Evolutionary conservation across 768 basidiomycete species (phyloP).

Genomic region (Gymnopilus dilepis): DNA sequence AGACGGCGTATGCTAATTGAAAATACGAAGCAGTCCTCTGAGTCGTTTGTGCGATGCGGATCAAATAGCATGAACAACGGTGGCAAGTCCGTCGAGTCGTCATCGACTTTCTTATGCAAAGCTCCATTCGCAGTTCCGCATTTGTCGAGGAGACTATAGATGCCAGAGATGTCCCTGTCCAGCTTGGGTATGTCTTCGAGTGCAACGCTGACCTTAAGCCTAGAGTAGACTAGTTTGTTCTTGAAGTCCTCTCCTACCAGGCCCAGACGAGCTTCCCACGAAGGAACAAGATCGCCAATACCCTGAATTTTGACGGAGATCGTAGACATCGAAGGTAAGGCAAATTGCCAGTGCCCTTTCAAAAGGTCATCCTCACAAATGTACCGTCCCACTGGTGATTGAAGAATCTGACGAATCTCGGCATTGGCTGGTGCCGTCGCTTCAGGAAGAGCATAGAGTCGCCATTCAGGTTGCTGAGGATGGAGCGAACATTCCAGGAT

Average conservation of each 20-base stretch:
- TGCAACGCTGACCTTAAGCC: constrained; percentile 66
- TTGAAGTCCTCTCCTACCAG: constrained; percentile 67
- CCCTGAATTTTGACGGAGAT: constrained; percentile 70
- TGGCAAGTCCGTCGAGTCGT: constrained; percentile 55
- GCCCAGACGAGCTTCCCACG: constrained; percentile 87
- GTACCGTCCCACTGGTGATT: constrained; percentile 79
- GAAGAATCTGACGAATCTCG: constrained; percentile 74
- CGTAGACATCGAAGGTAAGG: constrained; percentile 63
- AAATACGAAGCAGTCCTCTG: constrained; percentile 85
- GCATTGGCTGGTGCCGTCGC: constrained; percentile 76
- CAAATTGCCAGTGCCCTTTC: constrained; percentile 79
- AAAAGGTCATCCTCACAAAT: constrained; percentile 62
- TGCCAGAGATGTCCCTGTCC: constrained; percentile 84
- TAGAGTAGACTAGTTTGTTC: constrained; percentile 69
- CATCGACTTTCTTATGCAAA: constrained; percentile 67
- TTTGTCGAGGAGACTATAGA: constrained; percentile 78
- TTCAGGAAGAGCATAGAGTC: constrained; percentile 75
- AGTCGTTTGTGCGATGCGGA: constrained; percentile 78
- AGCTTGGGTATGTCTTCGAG: constrained; percentile 49
- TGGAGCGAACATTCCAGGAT: constrained; percentile 79
- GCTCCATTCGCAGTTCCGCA: constrained; percentile 90
- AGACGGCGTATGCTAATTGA: constrained; percentile 78
- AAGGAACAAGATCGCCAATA: constrained; percentile 70
- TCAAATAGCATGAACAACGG: constrained; percentile 86
- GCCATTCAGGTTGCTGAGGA: constrained; percentile 83